Base-by-base conservation (phyloP, 441 rosid genomes). In the Adansonia grandidieri region DNA sequence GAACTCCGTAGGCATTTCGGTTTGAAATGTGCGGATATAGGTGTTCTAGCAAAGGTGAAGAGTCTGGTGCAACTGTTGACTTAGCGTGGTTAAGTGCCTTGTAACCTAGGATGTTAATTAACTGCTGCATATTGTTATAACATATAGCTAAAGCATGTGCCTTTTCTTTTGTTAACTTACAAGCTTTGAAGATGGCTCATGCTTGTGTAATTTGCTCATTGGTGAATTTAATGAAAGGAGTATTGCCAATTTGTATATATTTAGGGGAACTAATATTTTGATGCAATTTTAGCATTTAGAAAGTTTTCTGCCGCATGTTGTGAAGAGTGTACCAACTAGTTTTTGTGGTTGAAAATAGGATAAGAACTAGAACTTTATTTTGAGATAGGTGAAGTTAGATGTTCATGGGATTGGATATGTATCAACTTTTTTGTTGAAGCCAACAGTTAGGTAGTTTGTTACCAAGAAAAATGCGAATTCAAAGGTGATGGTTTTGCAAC, bases 121-220 rank as follows among this genome's bases (percentile, higher is more conserved):
- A 24, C 24, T 24, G 24, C 42, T 37, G 42, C 42, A 37, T 37
- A 37, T 37, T 37, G 42, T 50, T 50, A 48, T 50, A 48, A 22
- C 32, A 17, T 40, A 53, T 74, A 6, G 64, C 4, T 60, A 20
- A 66, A 74, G 56, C 68, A 60, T 58, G 42, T n/a, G 22, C 22
- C 17, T 53, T 28, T 28, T 42, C 42, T 42, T 73, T 42, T 70
- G 58, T 22, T 37, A 51, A 57, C 17, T 19, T 66, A 28, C 73
- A 65, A 20, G 50, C 24, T 37, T 66, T 74, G 1, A 63, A 15
- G 37, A 32, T 32, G 37, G 37, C 4, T 32, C 37, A 32, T 32
- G 37, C 32, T 69, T 48, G 19, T 48, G 10, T 15, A 73, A 40
- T 73, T 20, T 78, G 28, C 7, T 47, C 67, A 56, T 24, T 73